phyloP scores from a whole-genome alignment of 148 eudicot species.

The Gaultheria prostrata region DNA sequence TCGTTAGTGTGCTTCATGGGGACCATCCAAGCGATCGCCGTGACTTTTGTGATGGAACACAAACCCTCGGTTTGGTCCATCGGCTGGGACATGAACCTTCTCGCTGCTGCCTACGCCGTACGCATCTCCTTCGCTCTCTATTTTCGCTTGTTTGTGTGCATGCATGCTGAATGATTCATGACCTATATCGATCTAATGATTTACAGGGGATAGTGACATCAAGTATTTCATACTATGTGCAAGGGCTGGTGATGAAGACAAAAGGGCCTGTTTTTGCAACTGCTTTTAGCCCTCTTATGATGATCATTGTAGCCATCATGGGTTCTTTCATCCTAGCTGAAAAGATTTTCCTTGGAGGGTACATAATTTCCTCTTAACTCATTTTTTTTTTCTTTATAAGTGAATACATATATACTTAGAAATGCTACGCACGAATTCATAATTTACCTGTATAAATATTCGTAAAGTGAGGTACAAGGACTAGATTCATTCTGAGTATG shows the following conservation, averaged over 20 bases:
- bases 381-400: not conserved
- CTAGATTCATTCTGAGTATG: not conserved
- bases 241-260: slow-evolving; percentile 86
- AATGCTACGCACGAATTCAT: not conserved
- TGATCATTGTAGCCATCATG: slow-evolving; percentile 97
- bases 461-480: not conserved
- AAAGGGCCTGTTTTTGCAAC: slow-evolving; percentile 94
- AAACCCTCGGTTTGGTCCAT: slow-evolving; percentile 65
- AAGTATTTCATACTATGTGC: slow-evolving; percentile 83
- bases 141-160: not conserved
- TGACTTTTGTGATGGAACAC: slow-evolving; percentile 81
- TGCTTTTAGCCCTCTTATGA: slow-evolving; percentile 96
- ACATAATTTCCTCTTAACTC: slow-evolving; percentile 20
- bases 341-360: slow-evolving; percentile 86
- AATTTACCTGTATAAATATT: not conserved
- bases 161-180: not conserved
- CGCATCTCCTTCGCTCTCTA: slow-evolving; percentile 15
- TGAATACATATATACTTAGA: not conserved
- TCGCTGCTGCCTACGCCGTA: slow-evolving; percentile 96
- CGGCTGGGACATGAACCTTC: slow-evolving; percentile 88
- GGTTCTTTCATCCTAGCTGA: slow-evolving; percentile 95
- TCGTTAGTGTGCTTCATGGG: slow-evolving; percentile 78
- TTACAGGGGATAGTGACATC: slow-evolving; percentile 58
- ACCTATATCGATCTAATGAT: not conserved
- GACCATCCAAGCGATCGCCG: slow-evolving; percentile 71